A percentile compares a stretch with the other conserved stretches of the same genome.
Conservation (phyloP, 2,329 filamentous ascomycete species). For the Shiraia sp. region DNA sequence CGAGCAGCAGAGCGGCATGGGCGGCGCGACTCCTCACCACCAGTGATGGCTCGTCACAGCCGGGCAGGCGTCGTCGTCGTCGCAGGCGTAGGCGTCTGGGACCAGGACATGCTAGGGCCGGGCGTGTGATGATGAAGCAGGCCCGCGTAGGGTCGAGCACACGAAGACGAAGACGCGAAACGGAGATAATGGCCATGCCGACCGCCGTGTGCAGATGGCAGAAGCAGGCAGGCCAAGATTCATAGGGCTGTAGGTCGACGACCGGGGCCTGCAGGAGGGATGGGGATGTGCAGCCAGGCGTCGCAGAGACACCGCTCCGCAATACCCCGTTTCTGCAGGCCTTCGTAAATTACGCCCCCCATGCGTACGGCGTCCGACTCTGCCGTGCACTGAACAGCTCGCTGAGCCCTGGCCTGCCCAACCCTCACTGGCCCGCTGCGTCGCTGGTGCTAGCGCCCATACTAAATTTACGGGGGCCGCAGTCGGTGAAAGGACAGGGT, state of each 20-base stretch:
- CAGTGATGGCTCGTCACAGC: no score
- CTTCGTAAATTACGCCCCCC: slow-evolving; percentile 15
- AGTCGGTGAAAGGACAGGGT: slow-evolving; percentile 37
- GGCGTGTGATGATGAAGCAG: no score
- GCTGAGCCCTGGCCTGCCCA: slow-evolving; percentile 25
- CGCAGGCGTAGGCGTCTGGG: no score
- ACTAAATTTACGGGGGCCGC: slow-evolving; percentile 36
- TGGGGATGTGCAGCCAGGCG: slow-evolving; percentile 2
- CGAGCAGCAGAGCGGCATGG: no score
- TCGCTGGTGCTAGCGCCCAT: slow-evolving; percentile 30
- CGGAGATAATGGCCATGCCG: slow-evolving; percentile 27
- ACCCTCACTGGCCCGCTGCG: slow-evolving; percentile 33
- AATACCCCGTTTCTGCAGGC: slow-evolving; percentile 21
- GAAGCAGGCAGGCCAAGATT: slow-evolving; percentile 19
- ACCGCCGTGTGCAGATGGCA: slow-evolving; percentile 12
- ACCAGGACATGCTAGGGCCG: no score
- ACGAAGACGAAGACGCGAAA: slow-evolving; percentile 1
- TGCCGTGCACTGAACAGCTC: slow-evolving; percentile 25
- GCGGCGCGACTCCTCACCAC: no score
- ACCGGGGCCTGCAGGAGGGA: slow-evolving; percentile 11
- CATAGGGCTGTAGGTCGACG: slow-evolving; percentile 27
- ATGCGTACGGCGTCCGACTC: slow-evolving; percentile 25
- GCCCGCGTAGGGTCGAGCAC: no score
- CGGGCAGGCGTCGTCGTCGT: no score
- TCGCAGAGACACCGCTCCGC: slow-evolving; percentile 27